phyloP scores from a whole-genome alignment of 2,329 filamentous ascomycete genomes.

The Pseudocercospora macadamiae region DNA sequence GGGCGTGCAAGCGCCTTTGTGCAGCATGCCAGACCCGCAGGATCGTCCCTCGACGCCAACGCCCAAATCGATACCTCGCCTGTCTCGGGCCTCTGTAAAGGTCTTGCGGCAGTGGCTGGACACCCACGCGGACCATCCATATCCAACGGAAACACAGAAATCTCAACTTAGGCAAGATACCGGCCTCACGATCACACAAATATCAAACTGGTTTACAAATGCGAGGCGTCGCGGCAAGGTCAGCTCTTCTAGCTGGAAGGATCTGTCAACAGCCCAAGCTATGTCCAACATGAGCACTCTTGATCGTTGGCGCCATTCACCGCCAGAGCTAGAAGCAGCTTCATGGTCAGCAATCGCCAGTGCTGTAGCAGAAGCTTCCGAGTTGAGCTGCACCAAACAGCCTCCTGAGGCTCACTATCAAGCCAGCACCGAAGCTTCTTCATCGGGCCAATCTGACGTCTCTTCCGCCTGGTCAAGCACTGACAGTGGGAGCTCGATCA shows the following conservation, averaged over 20 bases:
- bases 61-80: neutral
- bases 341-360: neutral
- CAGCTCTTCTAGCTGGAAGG: neutral
- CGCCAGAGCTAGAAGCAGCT: neutral
- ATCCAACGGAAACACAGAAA: neutral
- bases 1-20: neutral
- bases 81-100: neutral
- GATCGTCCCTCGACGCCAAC: constrained; percentile 29
- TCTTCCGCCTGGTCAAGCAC: neutral
- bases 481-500: neutral
- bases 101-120: neutral
- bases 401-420: neutral
- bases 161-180: neutral
- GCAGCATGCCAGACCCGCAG: constrained; percentile 41
- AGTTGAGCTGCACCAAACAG: neutral
- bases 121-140: neutral
- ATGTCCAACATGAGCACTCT: neutral
- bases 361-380: neutral
- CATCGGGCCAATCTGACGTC: neutral
- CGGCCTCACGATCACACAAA: neutral
- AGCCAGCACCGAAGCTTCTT: neutral
- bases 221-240: neutral
- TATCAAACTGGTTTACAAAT: neutral
- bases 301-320: neutral
- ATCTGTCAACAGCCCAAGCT: neutral